Evolutionary conservation across 2,329 filamentous ascomycete genomes (phyloP), one percentile per base, ranked within the genome.

Genomic region (Colletotrichum sidae): DNA sequence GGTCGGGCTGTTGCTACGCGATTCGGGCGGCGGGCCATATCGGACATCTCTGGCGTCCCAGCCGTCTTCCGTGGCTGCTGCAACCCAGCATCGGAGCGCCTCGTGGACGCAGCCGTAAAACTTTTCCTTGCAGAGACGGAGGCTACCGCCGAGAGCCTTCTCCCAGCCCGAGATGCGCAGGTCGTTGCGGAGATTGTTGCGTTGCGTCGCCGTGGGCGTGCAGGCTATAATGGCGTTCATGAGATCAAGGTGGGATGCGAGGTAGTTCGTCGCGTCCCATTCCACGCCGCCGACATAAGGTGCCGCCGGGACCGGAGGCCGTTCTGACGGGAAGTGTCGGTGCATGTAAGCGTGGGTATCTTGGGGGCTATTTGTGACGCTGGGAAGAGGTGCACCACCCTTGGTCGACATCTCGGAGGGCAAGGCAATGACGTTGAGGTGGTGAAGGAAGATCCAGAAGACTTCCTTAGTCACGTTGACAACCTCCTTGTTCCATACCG

Each of bases 381-480:
- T 65, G 10, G 59, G 55, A 70, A 69, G 61, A 69, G 67, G 64
- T 55, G 60, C 66, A n/a, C 60, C 64, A 64, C 57, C 67, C 65
- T 59, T 71, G 64, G 55, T 73, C 50, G 78, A 76, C 70, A 78
- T 78, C 49, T 82, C 80, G 39, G 79, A 73, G 2, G 90, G 87
- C 39, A 92, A 78, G 25, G 93, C 86, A 42, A 98, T 86, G 50
- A 97, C 90, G 72, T 98, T 98, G 63, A 97, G 84, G 71, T 97
- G 92, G 78, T 98, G 95, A 58, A 98, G 84, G 80, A 98, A 99
- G 75, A 98, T 98, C 95, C 95, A 99, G 76, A 99, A 99, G 35
- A 98, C 95, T 77, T 99, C 95, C 77, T 97, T 97, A 46, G 94
- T 97, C 52, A 98, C 95, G 72, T 92, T 94, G 65, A 90, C 90